Conservation (phyloP, 371 early-diverging fungal genomes). For the Encephalitozoon intestinalis region DNA sequence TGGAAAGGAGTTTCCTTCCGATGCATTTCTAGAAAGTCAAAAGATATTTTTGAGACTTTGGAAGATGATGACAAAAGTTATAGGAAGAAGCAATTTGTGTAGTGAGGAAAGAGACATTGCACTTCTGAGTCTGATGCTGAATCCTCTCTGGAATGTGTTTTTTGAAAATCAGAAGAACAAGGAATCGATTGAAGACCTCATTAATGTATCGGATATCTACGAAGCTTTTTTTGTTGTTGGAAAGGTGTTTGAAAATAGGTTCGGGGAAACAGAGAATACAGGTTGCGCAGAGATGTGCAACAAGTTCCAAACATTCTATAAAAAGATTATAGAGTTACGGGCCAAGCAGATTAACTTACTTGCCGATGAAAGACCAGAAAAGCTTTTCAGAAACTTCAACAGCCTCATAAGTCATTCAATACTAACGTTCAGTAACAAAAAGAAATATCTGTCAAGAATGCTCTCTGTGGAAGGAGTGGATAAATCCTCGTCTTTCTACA, state of each 20-base stretch:
- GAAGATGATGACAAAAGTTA: not conserved
- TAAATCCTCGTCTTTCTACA: not conserved
- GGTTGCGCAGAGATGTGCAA: not conserved
- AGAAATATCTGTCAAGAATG: conserved; percentile 37
- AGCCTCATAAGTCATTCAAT: conserved; percentile 27
- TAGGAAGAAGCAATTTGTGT: not conserved
- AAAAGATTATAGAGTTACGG: not conserved
- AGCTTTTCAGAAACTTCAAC: conserved; percentile 28
- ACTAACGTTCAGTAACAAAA: conserved; percentile 42
- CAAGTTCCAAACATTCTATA: not conserved
- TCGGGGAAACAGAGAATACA: not conserved
- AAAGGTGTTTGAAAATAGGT: conserved; percentile 1
- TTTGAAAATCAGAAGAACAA: not conserved
- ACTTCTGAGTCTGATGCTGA: not conserved
- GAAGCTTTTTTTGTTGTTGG: conserved; percentile 5
- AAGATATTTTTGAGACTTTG: not conserved
- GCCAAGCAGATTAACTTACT: conserved; percentile 32
- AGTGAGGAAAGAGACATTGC: not conserved
- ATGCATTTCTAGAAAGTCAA: not conserved
- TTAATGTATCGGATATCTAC: not conserved
- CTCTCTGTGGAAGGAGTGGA: not conserved
- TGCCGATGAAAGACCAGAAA: conserved; percentile 29
- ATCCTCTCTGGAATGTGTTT: not conserved
- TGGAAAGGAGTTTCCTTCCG: not conserved
- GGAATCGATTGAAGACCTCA: not conserved